Base-by-base conservation (phyloP, 1,139 yeast species). In the Geotrichum bryndzae region DNA sequence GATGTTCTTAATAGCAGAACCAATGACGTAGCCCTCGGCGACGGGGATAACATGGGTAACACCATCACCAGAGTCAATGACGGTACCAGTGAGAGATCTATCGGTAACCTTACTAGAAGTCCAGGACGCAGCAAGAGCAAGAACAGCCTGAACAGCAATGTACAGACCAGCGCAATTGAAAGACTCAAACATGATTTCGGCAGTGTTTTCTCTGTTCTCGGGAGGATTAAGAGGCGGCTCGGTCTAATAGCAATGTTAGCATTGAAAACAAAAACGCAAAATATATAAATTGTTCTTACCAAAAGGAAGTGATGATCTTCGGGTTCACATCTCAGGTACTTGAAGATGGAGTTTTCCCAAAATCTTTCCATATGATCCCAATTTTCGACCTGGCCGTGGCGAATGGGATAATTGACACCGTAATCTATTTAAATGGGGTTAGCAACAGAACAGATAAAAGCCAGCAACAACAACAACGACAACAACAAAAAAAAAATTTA, bases 341-440 rank as follows among this genome's bases (percentile, higher is more conserved):
- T 92, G 80, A 94, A 94, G 71, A 94, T 92, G 54, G 97, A 90
- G 72, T 89, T 89, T 74, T 94, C 98, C 99, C 99, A 94, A 76
- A 91, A 92, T 73, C 99, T 82, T 76, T 94, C 99, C 99, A 94
- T 94, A 74, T 94, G 97, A 77, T 95, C 99, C 99, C 99, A 94
- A 74, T 94, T 91, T 75, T 94, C 99, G 67, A 94, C 87, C 78
- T 94, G 99, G 27, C 99, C 99, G 72, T 94, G 99, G 74, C 90
- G 88, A 66, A 94, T 90, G 22, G 99, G 99, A 72, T 94, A 94
- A 66, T 85, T 84, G 65, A 95, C 80, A 54, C 94, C 88, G 75
- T 94, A 95, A 59, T 90, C 87, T 67, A 65, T 23, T 52, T 46
- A 7, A 57, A 54, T 57, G 53, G 57, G 48, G 48, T 41, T 41